phyloP scores from a whole-genome alignment of 768 basidiomycete genomes.

The Naganishia vaughanmartiniae region DNA sequence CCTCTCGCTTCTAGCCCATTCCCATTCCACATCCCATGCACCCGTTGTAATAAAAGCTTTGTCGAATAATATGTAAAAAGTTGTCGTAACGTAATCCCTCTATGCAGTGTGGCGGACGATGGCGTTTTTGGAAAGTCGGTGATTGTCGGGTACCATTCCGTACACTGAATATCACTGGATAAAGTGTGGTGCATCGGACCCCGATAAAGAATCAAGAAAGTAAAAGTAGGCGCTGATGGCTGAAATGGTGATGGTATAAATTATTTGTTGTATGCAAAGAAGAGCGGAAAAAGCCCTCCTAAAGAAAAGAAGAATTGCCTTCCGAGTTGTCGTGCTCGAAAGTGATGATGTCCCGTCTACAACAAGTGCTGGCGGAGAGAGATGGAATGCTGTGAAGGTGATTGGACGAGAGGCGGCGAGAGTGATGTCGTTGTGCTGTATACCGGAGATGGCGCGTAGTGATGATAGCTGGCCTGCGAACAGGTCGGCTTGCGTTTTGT shows the following conservation, averaged over 20 bases:
- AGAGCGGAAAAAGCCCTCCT: not conserved
- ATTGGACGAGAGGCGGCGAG: not conserved
- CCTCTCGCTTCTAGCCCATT: too few species aligned
- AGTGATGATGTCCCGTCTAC: not conserved
- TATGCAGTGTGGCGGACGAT: not conserved
- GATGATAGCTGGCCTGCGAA: not conserved
- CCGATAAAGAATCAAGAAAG: not conserved
- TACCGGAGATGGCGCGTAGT: not conserved
- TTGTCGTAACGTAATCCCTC: not conserved
- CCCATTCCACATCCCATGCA: too few species aligned
- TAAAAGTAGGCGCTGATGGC: not conserved
- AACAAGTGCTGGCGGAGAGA: not conserved
- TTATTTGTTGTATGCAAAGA: not conserved
- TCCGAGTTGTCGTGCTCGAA: conserved; percentile 2
- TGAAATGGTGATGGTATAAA: not conserved
- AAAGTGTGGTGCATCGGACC: not conserved
- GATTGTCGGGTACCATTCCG: not conserved
- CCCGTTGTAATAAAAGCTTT: too few species aligned
- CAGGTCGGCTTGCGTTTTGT: not conserved
- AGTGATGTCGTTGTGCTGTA: not conserved
- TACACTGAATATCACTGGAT: not conserved
- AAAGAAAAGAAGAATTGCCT: not conserved
- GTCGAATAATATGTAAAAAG: not conserved
- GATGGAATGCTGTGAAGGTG: not conserved
- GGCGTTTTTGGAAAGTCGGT: not conserved